A percentile compares a stretch with the other conserved stretches of the same genome.
phyloP scores from a whole-genome alignment of 2,329 filamentous ascomycete species.

The Parastagonospora avenae region DNA sequence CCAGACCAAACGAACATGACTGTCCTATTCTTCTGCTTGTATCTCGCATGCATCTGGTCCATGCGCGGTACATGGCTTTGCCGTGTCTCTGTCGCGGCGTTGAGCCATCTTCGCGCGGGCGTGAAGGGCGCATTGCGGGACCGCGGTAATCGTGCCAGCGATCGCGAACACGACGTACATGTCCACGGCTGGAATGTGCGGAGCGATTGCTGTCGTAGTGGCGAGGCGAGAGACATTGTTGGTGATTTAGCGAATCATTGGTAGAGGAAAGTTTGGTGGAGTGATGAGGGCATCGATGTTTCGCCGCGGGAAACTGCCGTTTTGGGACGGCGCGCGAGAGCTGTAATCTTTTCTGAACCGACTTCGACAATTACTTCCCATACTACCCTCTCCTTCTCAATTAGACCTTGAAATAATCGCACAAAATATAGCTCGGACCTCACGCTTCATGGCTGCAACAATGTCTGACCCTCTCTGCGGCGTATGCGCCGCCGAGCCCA shows the following conservation, averaged over 20 bases:
- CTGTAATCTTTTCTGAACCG: conserved; percentile 11
- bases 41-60: conserved; percentile 68
- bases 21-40: conserved; percentile 70
- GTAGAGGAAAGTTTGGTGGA: conserved; percentile 15
- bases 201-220: conserved; percentile 20
- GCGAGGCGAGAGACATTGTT: conserved; percentile 36
- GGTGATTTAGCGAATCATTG: conserved; percentile 4
- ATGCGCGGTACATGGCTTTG: conserved; percentile 59
- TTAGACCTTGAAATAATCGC: not conserved
- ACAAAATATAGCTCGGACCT: not conserved
- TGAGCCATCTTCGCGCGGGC: conserved; percentile 37
- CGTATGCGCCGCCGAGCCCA: conserved; percentile 51
- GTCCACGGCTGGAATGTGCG: conserved; percentile 42
- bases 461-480: conserved; percentile 48
- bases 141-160: conserved; percentile 21
- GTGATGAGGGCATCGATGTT: conserved; percentile 31
- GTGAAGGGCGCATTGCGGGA: conserved; percentile 22
- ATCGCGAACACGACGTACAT: conserved; percentile 44
- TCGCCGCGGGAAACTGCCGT: conserved; percentile 37
- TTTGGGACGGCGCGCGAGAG: conserved; percentile 20
- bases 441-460: not conserved
- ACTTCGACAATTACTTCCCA: not conserved
- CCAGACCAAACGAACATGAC: conserved; percentile 57
- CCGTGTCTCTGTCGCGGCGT: conserved; percentile 33
- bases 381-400: not conserved